Percentiles rank a stretch among this genome's conserved stretches.
These are phyloP conservation scores for Carpinus viminea DNA, from an alignment of 306 rosid genomes.

Conservation along the genomic window DNA sequence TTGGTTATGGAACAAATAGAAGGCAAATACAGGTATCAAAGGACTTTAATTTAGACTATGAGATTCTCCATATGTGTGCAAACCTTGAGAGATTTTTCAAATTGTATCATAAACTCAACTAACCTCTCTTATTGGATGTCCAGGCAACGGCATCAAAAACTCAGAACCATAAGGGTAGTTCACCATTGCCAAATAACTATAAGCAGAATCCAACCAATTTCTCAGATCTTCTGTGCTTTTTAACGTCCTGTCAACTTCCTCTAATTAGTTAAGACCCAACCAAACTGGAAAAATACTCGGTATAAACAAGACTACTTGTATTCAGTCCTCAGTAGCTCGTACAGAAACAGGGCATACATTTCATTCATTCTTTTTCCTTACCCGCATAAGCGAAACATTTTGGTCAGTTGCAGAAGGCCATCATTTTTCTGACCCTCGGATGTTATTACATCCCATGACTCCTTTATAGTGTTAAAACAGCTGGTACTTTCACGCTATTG, in stretches of 20 bases:
- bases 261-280: conserved; percentile 18
- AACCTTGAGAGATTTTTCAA: conserved; percentile 20
- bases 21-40: neutral
- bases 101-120: conserved; percentile 27
- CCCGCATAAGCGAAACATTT: conserved; percentile 66
- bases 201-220: conserved; percentile 75
- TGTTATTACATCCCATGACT: conserved; percentile 60
- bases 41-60: neutral
- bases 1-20: neutral
- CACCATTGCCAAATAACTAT: conserved; percentile 86
- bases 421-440: conserved; percentile 44
- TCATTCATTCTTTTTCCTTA: conserved; percentile 32
- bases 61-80: neutral
- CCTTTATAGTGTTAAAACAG: conserved; percentile 74
- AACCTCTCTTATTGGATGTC: conserved; percentile 76
- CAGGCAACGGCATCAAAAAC: conserved; percentile 80
- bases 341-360: conserved; percentile 7
- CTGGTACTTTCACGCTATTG: conserved; percentile 67
- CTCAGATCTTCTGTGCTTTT: conserved; percentile 46
- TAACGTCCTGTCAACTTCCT: conserved; percentile 44
- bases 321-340: neutral
- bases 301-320: conserved; percentile 5
- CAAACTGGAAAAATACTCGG: conserved; percentile 22
- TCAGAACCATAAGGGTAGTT: conserved; percentile 74
- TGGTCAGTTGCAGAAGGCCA: conserved; percentile 58